These are phyloP conservation scores for Podospora conica DNA, from an alignment of 495 filamentous ascomycete genomes.

Conservation along the genomic window DNA sequence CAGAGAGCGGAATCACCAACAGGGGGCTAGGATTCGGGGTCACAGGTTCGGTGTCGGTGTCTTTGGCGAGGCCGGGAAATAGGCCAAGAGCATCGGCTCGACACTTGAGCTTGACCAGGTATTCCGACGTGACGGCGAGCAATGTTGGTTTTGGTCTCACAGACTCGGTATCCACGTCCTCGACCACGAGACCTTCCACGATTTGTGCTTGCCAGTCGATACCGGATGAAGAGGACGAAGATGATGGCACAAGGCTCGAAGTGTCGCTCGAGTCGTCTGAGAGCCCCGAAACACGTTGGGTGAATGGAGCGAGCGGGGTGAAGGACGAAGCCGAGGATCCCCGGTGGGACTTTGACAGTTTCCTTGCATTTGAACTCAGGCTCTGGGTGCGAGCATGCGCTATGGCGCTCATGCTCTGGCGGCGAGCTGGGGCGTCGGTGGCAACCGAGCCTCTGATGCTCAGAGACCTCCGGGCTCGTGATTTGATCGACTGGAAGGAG, in stretches of 20 bases:
- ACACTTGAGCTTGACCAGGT: constrained; percentile 74
- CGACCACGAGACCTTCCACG: constrained; percentile 54
- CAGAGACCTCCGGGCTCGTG: constrained; percentile 20
- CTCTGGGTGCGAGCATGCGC: neutral
- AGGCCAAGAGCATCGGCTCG: constrained; percentile 53
- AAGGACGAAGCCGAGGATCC: constrained; percentile 17
- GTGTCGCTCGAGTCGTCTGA: constrained; percentile 25
- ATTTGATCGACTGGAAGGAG: constrained; percentile 23
- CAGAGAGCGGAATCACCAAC: constrained; percentile 55
- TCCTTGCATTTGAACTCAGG: constrained; percentile 15
- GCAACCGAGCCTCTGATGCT: constrained; percentile 14
- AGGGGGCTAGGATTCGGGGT: constrained; percentile 21
- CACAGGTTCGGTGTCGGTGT: constrained; percentile 2
- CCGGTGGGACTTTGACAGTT: constrained; percentile 21
- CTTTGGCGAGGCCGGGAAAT: constrained; percentile 30
- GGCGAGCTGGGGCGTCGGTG: constrained; percentile 1
- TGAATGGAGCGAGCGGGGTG: constrained; percentile 7
- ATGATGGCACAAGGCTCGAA: constrained; percentile 20
- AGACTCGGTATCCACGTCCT: constrained; percentile 73
- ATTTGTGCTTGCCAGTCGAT: constrained; percentile 37
- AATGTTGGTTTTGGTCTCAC: constrained; percentile 84
- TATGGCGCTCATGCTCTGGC: neutral
- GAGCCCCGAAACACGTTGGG: constrained; percentile 20
- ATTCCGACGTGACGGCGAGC: constrained; percentile 80
- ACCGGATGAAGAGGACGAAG: constrained; percentile 9